Evolutionary conservation across 1,284 basidiomycete genomes (phyloP).

Genomic region (Trichosporon sp.): DNA sequence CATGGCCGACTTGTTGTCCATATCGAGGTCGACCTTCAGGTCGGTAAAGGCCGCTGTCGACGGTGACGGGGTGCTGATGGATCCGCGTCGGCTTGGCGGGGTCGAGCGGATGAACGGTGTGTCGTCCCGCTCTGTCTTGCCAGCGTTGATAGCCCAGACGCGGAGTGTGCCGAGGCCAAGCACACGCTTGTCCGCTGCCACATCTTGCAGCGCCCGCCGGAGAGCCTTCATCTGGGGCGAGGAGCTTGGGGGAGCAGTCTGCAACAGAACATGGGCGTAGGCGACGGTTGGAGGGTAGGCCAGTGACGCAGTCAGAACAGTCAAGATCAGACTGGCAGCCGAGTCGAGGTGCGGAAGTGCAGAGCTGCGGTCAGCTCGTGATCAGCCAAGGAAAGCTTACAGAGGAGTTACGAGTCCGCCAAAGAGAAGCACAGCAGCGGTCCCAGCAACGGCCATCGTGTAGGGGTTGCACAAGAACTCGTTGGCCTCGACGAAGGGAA

Average conservation of each 20-base stretch:
- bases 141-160: constrained; percentile 38
- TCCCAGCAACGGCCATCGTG: constrained; percentile 46
- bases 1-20: background rate
- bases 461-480: constrained; percentile 49
- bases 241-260: constrained; percentile 67
- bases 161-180: constrained; percentile 36
- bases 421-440: constrained; percentile 46
- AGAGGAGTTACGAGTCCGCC: constrained; percentile 48
- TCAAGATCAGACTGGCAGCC: constrained; percentile 64
- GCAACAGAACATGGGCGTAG: constrained; percentile 74
- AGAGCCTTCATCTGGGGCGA: constrained; percentile 69
- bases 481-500: constrained; percentile 19
- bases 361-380: constrained; percentile 17
- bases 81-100: background rate
- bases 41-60: constrained; percentile 9
- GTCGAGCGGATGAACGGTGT: constrained; percentile 50
- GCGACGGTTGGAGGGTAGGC: constrained; percentile 72
- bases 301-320: constrained; percentile 68
- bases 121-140: constrained; percentile 44
- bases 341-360: constrained; percentile 65
- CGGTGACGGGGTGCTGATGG: constrained; percentile 52
- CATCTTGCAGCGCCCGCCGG: constrained; percentile 70
- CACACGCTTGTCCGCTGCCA: constrained; percentile 46
- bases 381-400: constrained; percentile 45
- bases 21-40: background rate